Evolutionary conservation across 257 asterid species (phyloP).

Genomic region (Lycium ferocissimum): DNA sequence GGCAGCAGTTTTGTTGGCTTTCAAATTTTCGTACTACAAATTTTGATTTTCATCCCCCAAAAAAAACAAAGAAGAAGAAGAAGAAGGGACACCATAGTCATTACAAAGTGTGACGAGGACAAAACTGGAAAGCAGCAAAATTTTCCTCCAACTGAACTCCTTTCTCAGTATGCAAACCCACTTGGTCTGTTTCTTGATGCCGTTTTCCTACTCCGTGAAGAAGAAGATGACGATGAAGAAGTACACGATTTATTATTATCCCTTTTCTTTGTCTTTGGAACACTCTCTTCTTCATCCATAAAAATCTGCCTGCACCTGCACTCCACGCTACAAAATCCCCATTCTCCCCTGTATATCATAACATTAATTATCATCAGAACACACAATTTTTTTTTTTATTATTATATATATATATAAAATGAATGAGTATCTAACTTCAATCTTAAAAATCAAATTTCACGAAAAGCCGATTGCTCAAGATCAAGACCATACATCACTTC

Average conservation of each 20-base stretch:
- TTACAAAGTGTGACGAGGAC: slow-evolving; percentile 45
- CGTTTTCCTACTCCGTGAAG: slow-evolving; percentile 38
- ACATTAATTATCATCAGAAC: not conserved
- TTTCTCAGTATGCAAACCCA: slow-evolving; percentile 63
- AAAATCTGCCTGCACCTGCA: slow-evolving; percentile 89
- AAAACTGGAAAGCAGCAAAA: slow-evolving; percentile 41
- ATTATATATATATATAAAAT: too few relatives aligned
- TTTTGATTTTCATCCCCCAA: too few relatives aligned
- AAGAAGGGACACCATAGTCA: slow-evolving; percentile 36
- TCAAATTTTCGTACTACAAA: slow-evolving; percentile 5
- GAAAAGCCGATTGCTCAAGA: too few relatives aligned
- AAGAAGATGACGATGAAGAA: slow-evolving; percentile 35
- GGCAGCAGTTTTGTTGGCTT: slow-evolving; percentile 22
- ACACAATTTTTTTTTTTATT: not conserved
- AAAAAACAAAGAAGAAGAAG: not conserved
- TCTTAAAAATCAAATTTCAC: too few relatives aligned
- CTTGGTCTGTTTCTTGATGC: slow-evolving; percentile 51
- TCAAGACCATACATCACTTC: too few relatives aligned
- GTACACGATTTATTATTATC: slow-evolving; percentile 45
- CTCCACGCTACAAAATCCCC: slow-evolving; percentile 85
- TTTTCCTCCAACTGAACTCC: not conserved
- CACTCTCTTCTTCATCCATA: slow-evolving; percentile 81
- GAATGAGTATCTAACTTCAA: too few relatives aligned
- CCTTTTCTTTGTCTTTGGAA: slow-evolving; percentile 37
- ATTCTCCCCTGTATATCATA: slow-evolving; percentile 71